phyloP scores from a whole-genome alignment of 495 filamentous ascomycete species.

The Hypomontagnella submonticulosa region DNA sequence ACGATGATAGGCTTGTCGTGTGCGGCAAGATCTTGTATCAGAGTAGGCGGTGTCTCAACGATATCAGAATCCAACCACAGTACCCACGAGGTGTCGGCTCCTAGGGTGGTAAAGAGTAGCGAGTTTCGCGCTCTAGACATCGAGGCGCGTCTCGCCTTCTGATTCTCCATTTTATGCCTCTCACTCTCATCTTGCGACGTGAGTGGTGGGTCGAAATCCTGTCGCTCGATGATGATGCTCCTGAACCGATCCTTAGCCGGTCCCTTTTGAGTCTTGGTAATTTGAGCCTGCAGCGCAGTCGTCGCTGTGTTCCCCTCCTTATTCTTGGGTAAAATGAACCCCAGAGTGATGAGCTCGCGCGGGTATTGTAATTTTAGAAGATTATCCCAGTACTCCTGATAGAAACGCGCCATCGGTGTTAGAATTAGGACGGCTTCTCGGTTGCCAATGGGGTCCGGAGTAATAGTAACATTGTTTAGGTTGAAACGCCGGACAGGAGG shows the following conservation, averaged over 20 bases:
- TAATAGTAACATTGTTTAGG: constrained; percentile 90
- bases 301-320: constrained; percentile 88
- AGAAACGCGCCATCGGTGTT: constrained; percentile 92
- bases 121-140: constrained; percentile 96
- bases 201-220: constrained; percentile 91
- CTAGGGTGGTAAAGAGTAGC: constrained; percentile 95
- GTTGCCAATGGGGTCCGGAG: constrained; percentile 75
- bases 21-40: constrained; percentile 91
- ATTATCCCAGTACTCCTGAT: constrained; percentile 95
- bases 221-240: constrained; percentile 90
- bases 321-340: constrained; percentile 95
- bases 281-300: constrained; percentile 80
- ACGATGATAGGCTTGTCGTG: constrained; percentile 91
- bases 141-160: constrained; percentile 84
- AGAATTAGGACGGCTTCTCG: constrained; percentile 89
- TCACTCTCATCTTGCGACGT: constrained; percentile 85
- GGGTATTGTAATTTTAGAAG: constrained; percentile 86
- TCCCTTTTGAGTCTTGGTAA: constrained; percentile 83
- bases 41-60: constrained; percentile 81
- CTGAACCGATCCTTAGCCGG: constrained; percentile 85
- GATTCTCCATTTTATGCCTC: constrained; percentile 87
- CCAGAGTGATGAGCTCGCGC: constrained; percentile 91
- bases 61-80: constrained; percentile 96
- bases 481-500: constrained; percentile 96
- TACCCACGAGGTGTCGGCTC: constrained; percentile 94